Evolutionary conservation across 306 rosid species (phyloP).

Genomic region (Rosa persica): DNA sequence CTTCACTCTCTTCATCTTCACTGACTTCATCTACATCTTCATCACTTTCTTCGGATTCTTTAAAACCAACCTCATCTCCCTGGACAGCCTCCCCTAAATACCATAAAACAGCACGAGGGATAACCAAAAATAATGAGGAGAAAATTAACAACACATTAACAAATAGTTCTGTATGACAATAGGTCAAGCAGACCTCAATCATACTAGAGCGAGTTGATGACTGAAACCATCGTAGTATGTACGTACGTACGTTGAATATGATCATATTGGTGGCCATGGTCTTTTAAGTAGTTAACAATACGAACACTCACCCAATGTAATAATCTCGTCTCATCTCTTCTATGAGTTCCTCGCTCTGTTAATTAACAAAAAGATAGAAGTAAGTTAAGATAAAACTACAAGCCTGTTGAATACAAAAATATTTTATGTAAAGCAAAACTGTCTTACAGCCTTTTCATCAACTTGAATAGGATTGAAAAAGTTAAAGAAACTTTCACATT

Average conservation of each 20-base stretch:
- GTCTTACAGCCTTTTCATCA: slow-evolving; percentile 64
- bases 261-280: background rate
- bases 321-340: slow-evolving; percentile 77
- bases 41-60: background rate
- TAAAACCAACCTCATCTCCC: background rate
- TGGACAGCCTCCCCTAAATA: background rate
- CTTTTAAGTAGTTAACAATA: background rate
- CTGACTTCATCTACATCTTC: background rate
- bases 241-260: no score
- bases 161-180: background rate
- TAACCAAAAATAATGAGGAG: background rate
- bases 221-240: no score
- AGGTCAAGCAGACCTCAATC: background rate
- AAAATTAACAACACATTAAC: background rate
- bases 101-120: background rate
- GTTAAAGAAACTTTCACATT: slow-evolving; percentile 90
- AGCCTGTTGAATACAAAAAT: background rate
- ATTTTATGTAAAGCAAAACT: background rate
- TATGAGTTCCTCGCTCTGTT: slow-evolving; percentile 72
- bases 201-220: no score
- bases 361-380: background rate
- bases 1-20: background rate
- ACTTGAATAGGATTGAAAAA: slow-evolving; percentile 76
- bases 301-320: slow-evolving; percentile 62
- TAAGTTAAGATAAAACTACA: background rate